Conservation (phyloP, 1,284 basidiomycete genomes). For the Ceratobasidium sp. region DNA sequence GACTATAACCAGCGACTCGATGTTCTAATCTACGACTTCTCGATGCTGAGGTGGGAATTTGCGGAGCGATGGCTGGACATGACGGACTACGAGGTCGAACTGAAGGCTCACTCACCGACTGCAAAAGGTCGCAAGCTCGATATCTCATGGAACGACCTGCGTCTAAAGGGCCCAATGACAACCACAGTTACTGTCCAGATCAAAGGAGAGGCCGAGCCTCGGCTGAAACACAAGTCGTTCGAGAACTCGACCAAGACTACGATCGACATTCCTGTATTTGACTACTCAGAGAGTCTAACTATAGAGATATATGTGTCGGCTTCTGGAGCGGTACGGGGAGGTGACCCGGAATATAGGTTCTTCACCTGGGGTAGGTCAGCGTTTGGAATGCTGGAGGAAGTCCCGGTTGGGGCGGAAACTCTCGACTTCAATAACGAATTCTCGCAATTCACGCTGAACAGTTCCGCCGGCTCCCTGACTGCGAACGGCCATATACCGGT, state of each 20-base stretch:
- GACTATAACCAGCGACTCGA: background rate
- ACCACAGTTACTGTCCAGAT: no score
- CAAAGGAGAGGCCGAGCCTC: no score
- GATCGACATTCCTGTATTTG: background rate
- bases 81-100: background rate
- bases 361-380: background rate
- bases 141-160: no score
- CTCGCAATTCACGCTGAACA: background rate
- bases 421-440: background rate
- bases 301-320: background rate
- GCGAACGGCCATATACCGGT: background rate
- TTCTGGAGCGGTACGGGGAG: background rate
- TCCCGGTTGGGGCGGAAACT: background rate
- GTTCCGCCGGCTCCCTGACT: background rate
- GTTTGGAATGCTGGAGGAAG: no score
- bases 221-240: no score
- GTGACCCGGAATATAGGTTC: background rate
- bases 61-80: conserved; percentile 3
- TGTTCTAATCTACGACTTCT: conserved; percentile 1
- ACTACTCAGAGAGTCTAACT: background rate
- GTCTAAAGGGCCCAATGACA: no score
- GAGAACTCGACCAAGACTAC: no score
- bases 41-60: background rate
- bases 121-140: background rate
- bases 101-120: background rate